Base-by-base conservation (phyloP, 331 rosid species). In the Rhamnella rubrinervis region DNA sequence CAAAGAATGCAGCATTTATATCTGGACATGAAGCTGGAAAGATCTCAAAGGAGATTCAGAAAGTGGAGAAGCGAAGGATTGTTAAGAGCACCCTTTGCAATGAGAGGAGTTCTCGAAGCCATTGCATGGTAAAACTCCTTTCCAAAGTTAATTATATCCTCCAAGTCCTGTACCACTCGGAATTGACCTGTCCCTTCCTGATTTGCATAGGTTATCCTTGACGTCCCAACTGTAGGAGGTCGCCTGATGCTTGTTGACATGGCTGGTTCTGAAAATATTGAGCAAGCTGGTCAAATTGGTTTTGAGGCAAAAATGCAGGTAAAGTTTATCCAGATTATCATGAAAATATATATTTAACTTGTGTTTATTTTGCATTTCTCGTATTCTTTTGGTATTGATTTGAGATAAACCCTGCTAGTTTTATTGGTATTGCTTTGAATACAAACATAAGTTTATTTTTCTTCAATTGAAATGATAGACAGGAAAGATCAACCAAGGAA, bases 281-380 rank as follows among this genome's bases (percentile, higher is more conserved):
- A 95, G 78, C 97, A 91, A 86, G 99, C 99, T 59, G 99, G 99
- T 66, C 99, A 95, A 87, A 75, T 71, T 79, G 99, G 99, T 15
- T 86, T 89, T 53, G 99, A 95, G 81, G 99, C 99, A 60, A 95
- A 95, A 91, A 84, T 95, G 99, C 99, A 95, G 99, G 99, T 91
- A 76, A 71, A 49, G 7, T 53, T 55, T 69, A 49, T 65, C 7
- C 37, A 38, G 13, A 55, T 28, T 44, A 63, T 61, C 21, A 38
- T 61, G 7, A 39, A 17, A 18, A n/a, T 16, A 35, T 14, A 13
- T 12, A 18, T 35, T 5, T 28, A 5, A 7, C 8, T 59, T 7
- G 4, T 47, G 49, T 2, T 46, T 46, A 23, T 19, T 40, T 63
- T 53, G 9, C 23, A 18, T 5, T 5, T 15, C 14, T 61, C 51